A percentile compares a stretch with the other conserved stretches of the same genome.
Conservation (phyloP, 225 moss, liverwort and hornwort genomes). For the Straminergon stramineum region DNA sequence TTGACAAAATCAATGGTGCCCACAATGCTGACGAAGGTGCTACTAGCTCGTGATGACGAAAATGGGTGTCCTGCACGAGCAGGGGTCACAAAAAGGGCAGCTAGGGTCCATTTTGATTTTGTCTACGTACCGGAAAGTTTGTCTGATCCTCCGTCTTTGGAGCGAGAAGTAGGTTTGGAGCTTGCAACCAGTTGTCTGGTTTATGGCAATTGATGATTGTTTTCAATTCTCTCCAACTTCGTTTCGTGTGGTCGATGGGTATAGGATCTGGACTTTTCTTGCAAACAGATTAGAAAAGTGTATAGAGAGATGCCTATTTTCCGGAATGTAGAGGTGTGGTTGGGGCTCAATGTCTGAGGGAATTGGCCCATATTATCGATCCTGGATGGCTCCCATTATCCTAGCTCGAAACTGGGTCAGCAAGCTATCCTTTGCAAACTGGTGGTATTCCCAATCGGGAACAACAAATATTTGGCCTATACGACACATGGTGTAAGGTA, state of each 20-base stretch:
- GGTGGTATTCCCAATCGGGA: not conserved
- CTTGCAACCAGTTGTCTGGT: not conserved
- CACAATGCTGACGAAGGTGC: not conserved
- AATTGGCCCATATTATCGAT: not conserved
- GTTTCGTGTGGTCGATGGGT: not conserved
- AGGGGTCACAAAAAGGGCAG: not conserved
- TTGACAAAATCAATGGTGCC: not conserved
- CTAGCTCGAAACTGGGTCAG: too few species aligned
- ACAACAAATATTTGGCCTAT: not conserved
- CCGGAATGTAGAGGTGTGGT: too few species aligned
- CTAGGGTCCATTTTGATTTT: not conserved
- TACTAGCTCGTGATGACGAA: not conserved
- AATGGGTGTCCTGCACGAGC: not conserved
- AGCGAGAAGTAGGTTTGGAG: not conserved
- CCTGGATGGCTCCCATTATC: too few species aligned
- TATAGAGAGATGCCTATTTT: not conserved
- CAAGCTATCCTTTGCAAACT: not conserved
- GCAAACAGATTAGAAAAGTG: not conserved
- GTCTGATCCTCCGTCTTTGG: not conserved
- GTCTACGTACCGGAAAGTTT: not conserved
- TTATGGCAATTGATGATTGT: not conserved
- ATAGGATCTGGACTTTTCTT: not conserved
- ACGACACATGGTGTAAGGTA: not conserved
- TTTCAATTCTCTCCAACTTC: not conserved
- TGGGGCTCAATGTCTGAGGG: not conserved